A percentile compares a stretch with the other conserved stretches of the same genome.
These are phyloP conservation scores for Malassezia dermatis DNA, from an alignment of 1,284 basidiomycete genomes.

Conservation along the genomic window DNA sequence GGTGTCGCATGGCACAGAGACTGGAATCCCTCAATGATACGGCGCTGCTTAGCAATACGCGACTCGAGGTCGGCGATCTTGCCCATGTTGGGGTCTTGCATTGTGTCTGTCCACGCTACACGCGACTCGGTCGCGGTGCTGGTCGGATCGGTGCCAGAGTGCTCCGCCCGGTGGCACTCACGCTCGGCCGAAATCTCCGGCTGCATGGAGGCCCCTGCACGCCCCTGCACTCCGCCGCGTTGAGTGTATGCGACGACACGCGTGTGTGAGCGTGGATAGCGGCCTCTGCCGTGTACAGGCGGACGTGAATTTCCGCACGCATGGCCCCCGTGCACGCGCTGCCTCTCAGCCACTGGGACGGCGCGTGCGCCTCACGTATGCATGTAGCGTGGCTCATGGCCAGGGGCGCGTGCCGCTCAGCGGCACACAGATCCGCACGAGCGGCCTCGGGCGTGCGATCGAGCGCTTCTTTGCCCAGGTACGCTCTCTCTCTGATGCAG, in stretches of 20 bases:
- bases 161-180: background rate
- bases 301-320: background rate
- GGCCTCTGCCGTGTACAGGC: background rate
- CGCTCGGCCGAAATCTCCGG: background rate
- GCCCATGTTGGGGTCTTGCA: slow-evolving; percentile 54
- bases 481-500: background rate
- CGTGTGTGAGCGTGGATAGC: background rate
- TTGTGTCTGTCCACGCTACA: background rate
- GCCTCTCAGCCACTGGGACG: background rate
- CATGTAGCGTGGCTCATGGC: background rate
- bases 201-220: background rate
- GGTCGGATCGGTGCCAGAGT: background rate
- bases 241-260: background rate
- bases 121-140: background rate
- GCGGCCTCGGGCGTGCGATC: background rate
- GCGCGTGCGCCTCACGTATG: background rate
- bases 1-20: slow-evolving; percentile 68
- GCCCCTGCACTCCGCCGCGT: background rate
- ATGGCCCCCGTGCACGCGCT: background rate
- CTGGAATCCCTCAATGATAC: slow-evolving; percentile 76
- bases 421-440: background rate
- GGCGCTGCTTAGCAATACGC: slow-evolving; percentile 81
- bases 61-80: slow-evolving; percentile 83
- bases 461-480: background rate
- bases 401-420: background rate